Base-by-base conservation (phyloP, 176 grass and related monocot species). In the Oryza officinalis region DNA sequence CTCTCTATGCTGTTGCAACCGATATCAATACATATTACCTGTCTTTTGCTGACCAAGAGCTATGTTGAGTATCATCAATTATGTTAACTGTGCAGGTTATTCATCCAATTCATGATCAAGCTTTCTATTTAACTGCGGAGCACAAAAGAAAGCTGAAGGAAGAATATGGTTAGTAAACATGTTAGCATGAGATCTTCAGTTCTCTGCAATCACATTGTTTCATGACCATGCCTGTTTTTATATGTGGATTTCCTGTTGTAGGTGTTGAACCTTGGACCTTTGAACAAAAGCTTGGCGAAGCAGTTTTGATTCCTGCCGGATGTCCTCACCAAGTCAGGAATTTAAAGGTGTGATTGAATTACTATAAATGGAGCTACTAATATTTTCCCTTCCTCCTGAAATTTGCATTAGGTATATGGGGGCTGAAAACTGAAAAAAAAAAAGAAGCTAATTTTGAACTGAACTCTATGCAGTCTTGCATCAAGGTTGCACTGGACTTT, bases 311-410 rank as follows among this genome's bases (percentile, higher is more conserved):
- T 80, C 91, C 94, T 20, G 91, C 91, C 67, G 94, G 94, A 76
- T 97, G 94, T 79, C 91, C 94, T 27, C 94, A 97, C 74, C 91
- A 97, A 86, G 89, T 97, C 27, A 90, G 92, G 81, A 97, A 97
- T 80, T 80, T 97, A 71, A 94, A 97, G 94, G 94, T 97, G 76
- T 25, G 81, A 50, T 47, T 33, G 31, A 77, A 52, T 6, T 41
- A 50, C 26, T 44, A 23, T 69, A 41, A 60, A 45, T 12, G 30
- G 63, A 80, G 27, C 12, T 86, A 8, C 10, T 20, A 65, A 38
- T 38, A 38, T 38, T 57, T 23, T 22, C 68, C 23, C 63, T 6
- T 35, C 11, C 65, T 76, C 28, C 65, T 35, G 37, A 82, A 74
- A 17, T 20, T 54, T 54, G 50, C 18, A 54, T 54, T 4, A 54